Percentiles rank a stretch among this genome's conserved stretches.
Conservation (phyloP, 139 green algal species). For the Chloropicon primus region DNA sequence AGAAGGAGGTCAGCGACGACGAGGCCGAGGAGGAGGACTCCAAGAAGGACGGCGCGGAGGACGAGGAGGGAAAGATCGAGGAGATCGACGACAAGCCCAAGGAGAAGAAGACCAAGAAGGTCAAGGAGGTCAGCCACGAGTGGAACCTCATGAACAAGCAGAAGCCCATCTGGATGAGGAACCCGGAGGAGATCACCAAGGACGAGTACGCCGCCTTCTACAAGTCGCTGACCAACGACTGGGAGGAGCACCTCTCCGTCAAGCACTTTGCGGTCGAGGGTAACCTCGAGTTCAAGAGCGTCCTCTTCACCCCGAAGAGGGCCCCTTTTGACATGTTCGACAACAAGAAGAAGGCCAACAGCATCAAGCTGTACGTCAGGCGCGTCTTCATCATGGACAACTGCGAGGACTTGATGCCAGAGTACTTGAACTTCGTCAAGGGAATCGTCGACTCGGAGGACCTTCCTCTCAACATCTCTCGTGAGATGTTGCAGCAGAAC, state of each 20-base stretch:
- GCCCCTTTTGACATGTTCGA: conserved; percentile 99
- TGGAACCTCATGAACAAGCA: conserved; percentile 99
- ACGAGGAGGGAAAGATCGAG: conserved; percentile 22
- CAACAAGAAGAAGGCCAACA: conserved; percentile 86
- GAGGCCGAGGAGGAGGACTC: conserved; percentile 67
- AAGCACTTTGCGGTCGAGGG: conserved; percentile 98
- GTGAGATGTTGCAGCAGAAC: conserved; percentile 99
- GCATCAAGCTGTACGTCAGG: conserved; percentile 99
- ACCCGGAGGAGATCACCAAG: conserved; percentile 88
- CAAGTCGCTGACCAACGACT: conserved; percentile 98
- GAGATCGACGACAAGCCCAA: conserved; percentile 52
- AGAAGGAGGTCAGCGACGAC: conserved; percentile 88
- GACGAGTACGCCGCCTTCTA: conserved; percentile 94
- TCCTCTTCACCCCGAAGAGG: conserved; percentile 81
- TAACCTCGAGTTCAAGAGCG: conserved; percentile 98
- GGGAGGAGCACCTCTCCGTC: conserved; percentile 89
- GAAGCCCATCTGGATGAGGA: conserved; percentile 99
- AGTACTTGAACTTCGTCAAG: conserved; percentile 94
- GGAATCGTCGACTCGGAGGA: conserved; percentile 98
- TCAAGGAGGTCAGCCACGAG: conserved; percentile 95
- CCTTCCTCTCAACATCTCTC: conserved; percentile 98
- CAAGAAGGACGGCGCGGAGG: conserved; percentile 33
- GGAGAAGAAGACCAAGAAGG: conserved; percentile 37
- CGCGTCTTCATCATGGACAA: conserved; percentile 99
- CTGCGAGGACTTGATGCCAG: conserved; percentile 96